Conservation (phyloP, 1,139 yeast species). For the Hansenula lynferdii region DNA sequence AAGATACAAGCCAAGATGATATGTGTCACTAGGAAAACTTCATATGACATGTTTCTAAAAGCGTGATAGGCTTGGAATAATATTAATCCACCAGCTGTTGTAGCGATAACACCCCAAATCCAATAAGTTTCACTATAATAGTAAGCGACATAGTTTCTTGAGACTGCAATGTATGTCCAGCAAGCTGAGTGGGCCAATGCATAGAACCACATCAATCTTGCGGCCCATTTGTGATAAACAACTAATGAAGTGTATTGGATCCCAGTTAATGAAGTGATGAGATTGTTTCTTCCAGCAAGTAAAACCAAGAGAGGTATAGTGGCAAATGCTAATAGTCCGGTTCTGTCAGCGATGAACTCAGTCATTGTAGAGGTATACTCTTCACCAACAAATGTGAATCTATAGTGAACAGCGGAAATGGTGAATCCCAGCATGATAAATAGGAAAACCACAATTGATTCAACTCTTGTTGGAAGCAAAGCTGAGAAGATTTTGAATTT, state of each 20-base stretch:
- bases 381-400: slow-evolving; percentile 45
- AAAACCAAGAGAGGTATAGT: slow-evolving; percentile 45
- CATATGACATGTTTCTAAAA: slow-evolving; percentile 57
- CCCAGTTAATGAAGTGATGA: slow-evolving; percentile 58
- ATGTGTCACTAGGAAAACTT: slow-evolving; percentile 56
- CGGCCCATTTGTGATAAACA: slow-evolving; percentile 62
- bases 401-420: background rate
- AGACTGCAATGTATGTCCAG: slow-evolving; percentile 28
- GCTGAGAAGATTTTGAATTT: slow-evolving; percentile 9
- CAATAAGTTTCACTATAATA: slow-evolving; percentile 22
- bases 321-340: slow-evolving; percentile 26
- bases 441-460: slow-evolving; percentile 43
- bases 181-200: slow-evolving; percentile 46
- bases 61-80: slow-evolving; percentile 41
- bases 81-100: slow-evolving; percentile 35
- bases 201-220: slow-evolving; percentile 37
- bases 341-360: background rate
- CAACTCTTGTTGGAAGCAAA: slow-evolving; percentile 61
- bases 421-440: slow-evolving; percentile 45
- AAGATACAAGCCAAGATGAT: slow-evolving; percentile 52
- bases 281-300: slow-evolving; percentile 63
- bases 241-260: slow-evolving; percentile 62
- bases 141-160: slow-evolving; percentile 12
- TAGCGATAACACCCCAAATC: slow-evolving; percentile 46
- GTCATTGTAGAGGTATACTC: slow-evolving; percentile 39